Base-by-base conservation (phyloP, 2,329 filamentous ascomycete genomes). In the Clarireedia paspali region DNA sequence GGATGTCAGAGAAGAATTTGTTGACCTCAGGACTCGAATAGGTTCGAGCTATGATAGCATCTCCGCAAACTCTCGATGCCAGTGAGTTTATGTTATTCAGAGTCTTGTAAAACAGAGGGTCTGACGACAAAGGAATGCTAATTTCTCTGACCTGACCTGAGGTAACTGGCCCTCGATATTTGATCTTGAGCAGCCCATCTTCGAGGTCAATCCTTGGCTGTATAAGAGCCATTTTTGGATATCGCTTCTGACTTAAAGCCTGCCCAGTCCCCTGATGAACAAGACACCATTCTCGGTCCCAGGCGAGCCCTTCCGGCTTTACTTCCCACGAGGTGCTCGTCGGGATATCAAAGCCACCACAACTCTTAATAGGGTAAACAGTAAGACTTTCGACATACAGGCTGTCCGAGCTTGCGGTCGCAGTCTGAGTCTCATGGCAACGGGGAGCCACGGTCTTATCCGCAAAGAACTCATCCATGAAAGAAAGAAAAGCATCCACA, bases 281-380 rank as follows among this genome's bases (percentile, higher is more conserved):
- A 20, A 99, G 75, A 71, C 92, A 97, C 92, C 94, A 99, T 74
- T 97, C 92, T 59, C 94, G 81, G 70, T 99, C 94, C 91, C 92
- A 97, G 7, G 85, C 87, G 2, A 99, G 76, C 0, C 94, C 94
- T 72, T 96, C 91, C 6, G 80, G 76, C 55, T 81, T 82, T 20
- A 97, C 78, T 64, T 88, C 83, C 94, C 94, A 99, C 14, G 76
- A 67, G 6, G 73, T 74, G 2, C 75, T 78, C 0, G 72, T 59
- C 1, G 90, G 86, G 30, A 97, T 77, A 38, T 75, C 75, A 69
- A 87, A 95, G 0, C 88, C 88, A 15, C 84, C 88, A 65, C 94
- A 97, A 68, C 91, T 96, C 71, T 99, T 99, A 67, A 99, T 91
- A 0, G 94, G 94, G 66, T 91, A 99, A 0, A 97, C 81, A 1